Percentiles rank a stretch among this genome's conserved stretches.
Conservation (phyloP, 1,284 basidiomycete species). For the Ganoderma leucocontextum region DNA sequence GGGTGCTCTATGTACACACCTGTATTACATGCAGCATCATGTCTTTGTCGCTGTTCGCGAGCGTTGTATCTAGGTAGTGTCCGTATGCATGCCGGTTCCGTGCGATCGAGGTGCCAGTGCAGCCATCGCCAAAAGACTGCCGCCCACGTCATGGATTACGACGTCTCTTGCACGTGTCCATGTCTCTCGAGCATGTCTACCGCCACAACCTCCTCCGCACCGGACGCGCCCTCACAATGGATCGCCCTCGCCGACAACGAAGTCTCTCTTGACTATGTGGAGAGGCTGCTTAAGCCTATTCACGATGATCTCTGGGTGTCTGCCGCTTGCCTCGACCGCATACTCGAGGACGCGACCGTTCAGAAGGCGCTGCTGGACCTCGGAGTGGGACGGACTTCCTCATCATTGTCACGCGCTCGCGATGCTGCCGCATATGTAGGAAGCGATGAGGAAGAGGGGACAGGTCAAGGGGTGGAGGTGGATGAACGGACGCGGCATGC, state of each 20-base stretch:
- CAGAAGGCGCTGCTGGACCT: conserved; percentile 67
- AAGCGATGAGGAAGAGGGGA: conserved; percentile 39
- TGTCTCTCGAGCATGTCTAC: conserved; percentile 37
- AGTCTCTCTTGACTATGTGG: conserved; percentile 58
- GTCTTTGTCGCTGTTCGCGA: neutral
- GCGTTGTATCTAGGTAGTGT: neutral
- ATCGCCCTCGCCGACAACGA: conserved; percentile 59
- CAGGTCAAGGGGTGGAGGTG: conserved; percentile 2
- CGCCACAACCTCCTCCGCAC: conserved; percentile 31
- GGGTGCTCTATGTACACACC: conserved; percentile 7
- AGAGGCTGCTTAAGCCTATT: conserved; percentile 57
- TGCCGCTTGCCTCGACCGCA: conserved; percentile 74
- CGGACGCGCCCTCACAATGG: conserved; percentile 55
- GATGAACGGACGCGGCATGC: conserved; percentile 33
- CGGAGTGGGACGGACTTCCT: conserved; percentile 65
- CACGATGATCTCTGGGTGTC: conserved; percentile 78
- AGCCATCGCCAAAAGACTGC: conserved; percentile 14
- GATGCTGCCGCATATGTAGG: conserved; percentile 40
- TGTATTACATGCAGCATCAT: conserved; percentile 10
- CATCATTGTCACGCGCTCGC: conserved; percentile 56
- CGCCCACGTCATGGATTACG: conserved; percentile 37
- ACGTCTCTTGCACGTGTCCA: conserved; percentile 44
- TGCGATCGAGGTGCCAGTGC: neutral
- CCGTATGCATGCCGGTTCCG: neutral
- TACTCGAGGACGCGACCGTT: conserved; percentile 62